Conservation (phyloP, 805 yeast species). For the Starmerella tilneyi region DNA sequence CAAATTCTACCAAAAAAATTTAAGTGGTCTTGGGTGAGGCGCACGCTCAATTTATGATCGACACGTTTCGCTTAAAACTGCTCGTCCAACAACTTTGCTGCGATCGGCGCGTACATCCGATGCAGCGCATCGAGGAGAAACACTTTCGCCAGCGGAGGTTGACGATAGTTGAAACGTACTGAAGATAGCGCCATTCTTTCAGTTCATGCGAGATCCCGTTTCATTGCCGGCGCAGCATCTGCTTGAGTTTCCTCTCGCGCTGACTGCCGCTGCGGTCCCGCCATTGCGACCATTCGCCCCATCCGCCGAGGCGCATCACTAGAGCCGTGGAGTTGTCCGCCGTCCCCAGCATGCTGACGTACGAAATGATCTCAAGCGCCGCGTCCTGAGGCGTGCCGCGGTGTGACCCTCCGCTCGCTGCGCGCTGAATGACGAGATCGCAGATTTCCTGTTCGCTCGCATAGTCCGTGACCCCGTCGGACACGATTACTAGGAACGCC, state of each 20-base stretch:
- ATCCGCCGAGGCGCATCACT: conserved; percentile 68
- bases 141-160: too few species aligned
- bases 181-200: background rate
- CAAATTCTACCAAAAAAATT: too few species aligned
- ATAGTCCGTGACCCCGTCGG: conserved; percentile 79
- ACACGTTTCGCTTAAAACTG: too few species aligned
- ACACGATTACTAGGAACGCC: conserved; percentile 66
- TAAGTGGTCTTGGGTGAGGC: too few species aligned
- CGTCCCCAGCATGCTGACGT: conserved; percentile 77
- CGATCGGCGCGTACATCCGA: too few species aligned
- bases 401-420: conserved; percentile 44
- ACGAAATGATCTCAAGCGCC: conserved; percentile 74
- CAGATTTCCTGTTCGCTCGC: conserved; percentile 84
- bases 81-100: too few species aligned
- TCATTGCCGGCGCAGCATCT: conserved; percentile 13
- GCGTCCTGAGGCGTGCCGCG: conserved; percentile 75
- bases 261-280: conserved; percentile 71
- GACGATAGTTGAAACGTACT: too few species aligned
- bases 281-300: conserved; percentile 84
- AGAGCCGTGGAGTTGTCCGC: conserved; percentile 94
- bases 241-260: conserved; percentile 41
- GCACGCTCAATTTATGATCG: too few species aligned
- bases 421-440: conserved; percentile 67
- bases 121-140: too few species aligned
- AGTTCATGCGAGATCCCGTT: background rate